These are phyloP conservation scores for Microbotryum intermedium DNA, from an alignment of 1,284 basidiomycete genomes.

Conservation along the genomic window DNA sequence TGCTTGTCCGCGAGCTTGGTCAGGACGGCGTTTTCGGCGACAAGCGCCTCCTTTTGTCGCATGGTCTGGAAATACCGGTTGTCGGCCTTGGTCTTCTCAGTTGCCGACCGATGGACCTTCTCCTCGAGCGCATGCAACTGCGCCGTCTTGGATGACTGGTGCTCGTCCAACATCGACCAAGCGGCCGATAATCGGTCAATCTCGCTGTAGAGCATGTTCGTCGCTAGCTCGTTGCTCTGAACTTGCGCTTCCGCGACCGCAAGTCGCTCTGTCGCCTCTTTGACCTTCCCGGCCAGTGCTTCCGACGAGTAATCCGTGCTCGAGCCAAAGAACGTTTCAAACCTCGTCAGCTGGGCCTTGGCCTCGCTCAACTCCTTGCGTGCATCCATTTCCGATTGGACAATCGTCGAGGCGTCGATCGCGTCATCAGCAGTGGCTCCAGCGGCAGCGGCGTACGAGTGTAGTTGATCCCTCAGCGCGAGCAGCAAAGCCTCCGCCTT, in stretches of 20 bases:
- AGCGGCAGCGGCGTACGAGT: conserved; percentile 10
- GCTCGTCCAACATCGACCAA: conserved; percentile 77
- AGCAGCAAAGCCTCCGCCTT: conserved; percentile 44
- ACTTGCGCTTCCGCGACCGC: conserved; percentile 47
- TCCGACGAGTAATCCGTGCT: conserved; percentile 48
- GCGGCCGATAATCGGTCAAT: conserved; percentile 76
- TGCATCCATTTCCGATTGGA: conserved; percentile 47
- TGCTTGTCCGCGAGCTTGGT: conserved; percentile 65
- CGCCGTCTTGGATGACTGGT: conserved; percentile 74
- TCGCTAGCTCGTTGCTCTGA: conserved; percentile 47
- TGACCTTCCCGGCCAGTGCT: conserved; percentile 50
- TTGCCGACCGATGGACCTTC: conserved; percentile 47
- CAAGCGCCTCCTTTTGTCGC: conserved; percentile 76
- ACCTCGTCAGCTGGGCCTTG: conserved; percentile 49
- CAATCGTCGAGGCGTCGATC: conserved; percentile 18
- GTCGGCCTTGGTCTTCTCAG: conserved; percentile 80
- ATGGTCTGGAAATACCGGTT: conserved; percentile 90
- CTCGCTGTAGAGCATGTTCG: conserved; percentile 72
- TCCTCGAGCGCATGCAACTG: conserved; percentile 71
- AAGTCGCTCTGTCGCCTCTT: conserved; percentile 56
- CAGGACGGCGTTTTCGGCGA: conserved; percentile 64
- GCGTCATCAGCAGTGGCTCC: conserved; percentile 2
- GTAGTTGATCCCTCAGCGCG: conserved; percentile 26
- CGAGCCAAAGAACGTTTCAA: conserved; percentile 56
- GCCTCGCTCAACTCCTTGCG: conserved; percentile 47